Base-by-base conservation (phyloP, 805 yeast species). In the Kuraishia hungarica region DNA sequence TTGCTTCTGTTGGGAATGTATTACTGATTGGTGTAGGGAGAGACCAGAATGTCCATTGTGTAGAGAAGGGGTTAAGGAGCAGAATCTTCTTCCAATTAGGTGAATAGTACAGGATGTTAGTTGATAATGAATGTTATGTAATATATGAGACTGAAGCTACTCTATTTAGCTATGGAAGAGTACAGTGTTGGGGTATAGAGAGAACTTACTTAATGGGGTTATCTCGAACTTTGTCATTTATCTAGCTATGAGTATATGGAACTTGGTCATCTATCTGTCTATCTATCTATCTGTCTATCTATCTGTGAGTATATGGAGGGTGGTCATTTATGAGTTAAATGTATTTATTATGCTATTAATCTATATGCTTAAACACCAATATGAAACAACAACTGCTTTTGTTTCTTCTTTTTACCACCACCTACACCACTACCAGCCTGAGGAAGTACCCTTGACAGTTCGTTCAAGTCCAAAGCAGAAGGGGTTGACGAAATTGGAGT, bases 41-140 rank as follows among this genome's bases (percentile, higher is more conserved):
- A 78, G 79, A 53, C 85, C 90, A 0, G 97, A 91, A 64, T 93
- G 99, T 66, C 98, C 99, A 0, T 72, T 94, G 26, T 94, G 98
- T 65, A 71, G 98, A 54, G 94, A 86, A 59, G 76, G 73, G 23
- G 78, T 89, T 53, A 71, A 76, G 28, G 86, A 79, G 61, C 86
- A 84, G 66, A 80, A 83, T 58, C 64, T 89, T 53, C 70, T 89
- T 48, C 84, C 89, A 0, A 65, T 87, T 53, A 72, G 78, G 54
- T 78, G 60, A 61, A 48, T n/a, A n/a, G n/a, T n/a, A n/a, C n/a
- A n/a, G n/a, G n/a, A n/a, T n/a, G n/a, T n/a, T n/a, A n/a, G n/a
- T n/a, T n/a, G n/a, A n/a, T n/a, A n/a, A n/a, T n/a, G n/a, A n/a
- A n/a, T n/a, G n/a, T n/a, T n/a, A n/a, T n/a, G n/a, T n/a, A n/a